These are phyloP conservation scores for Pyrenochaeta sp. DNA, from an alignment of 2,329 filamentous ascomycete genomes.

Conservation along the genomic window DNA sequence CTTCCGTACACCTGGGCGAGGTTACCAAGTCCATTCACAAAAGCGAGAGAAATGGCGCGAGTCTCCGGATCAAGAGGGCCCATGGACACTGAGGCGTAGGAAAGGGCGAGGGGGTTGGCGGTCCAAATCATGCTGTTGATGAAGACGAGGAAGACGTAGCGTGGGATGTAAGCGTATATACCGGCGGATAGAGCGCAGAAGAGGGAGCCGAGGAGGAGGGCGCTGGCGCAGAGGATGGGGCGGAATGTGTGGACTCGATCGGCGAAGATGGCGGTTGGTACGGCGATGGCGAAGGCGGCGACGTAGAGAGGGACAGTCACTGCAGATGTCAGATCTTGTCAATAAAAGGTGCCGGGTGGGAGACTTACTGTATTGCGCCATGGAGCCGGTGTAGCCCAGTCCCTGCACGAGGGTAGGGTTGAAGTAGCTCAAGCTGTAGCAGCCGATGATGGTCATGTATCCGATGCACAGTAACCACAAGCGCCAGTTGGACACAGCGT, in stretches of 20 bases:
- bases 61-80: constrained; percentile 30
- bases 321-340: no score
- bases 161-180: constrained; percentile 32
- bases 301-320: constrained; percentile 34
- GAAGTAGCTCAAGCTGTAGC: constrained; percentile 33
- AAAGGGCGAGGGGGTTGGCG: constrained; percentile 30
- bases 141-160: constrained; percentile 34
- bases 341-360: no score
- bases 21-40: constrained; percentile 32
- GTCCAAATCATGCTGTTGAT: constrained; percentile 37
- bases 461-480: constrained; percentile 30
- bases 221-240: constrained; percentile 21
- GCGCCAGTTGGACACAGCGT: constrained; percentile 30
- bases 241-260: constrained; percentile 21
- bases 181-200: constrained; percentile 32
- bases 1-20: constrained; percentile 31
- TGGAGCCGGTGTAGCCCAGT: constrained; percentile 27
- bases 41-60: constrained; percentile 27
- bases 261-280: constrained; percentile 30
- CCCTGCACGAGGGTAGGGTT: constrained; percentile 29
- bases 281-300: constrained; percentile 28
- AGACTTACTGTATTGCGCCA: constrained; percentile 26
- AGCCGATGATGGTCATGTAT: constrained; percentile 38
- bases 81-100: constrained; percentile 27
- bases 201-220: constrained; percentile 21